phyloP scores from a whole-genome alignment of 768 basidiomycete species.

The Mycena chlorophos region DNA sequence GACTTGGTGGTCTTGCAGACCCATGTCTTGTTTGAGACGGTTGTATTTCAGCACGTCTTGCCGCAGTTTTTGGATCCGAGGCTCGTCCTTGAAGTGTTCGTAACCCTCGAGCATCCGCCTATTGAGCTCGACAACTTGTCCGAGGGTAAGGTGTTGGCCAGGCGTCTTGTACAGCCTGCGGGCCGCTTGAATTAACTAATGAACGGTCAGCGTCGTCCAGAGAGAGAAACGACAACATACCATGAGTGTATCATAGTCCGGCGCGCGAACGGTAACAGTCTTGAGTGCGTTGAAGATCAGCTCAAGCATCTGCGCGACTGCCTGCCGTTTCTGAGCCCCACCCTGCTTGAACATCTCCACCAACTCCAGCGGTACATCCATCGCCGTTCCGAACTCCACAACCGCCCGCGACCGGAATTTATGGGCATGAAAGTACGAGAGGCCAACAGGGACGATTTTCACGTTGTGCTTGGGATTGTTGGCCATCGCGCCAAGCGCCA shows the following conservation, averaged over 20 bases:
- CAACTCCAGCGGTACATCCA: conserved; percentile 88
- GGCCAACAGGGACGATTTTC: conserved; percentile 86
- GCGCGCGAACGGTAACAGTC: conserved; percentile 92
- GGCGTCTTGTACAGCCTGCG: conserved; percentile 92
- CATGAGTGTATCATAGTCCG: conserved; percentile 98
- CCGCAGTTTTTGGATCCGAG: conserved; percentile 79
- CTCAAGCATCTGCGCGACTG: conserved; percentile 85
- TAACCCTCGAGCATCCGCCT: conserved; percentile 93
- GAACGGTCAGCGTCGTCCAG: neutral
- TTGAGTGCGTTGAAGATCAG: conserved; percentile 91
- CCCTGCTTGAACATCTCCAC: conserved; percentile 91
- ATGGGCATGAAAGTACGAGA: conserved; percentile 75
- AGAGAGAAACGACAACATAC: conserved; percentile 36
- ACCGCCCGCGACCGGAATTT: conserved; percentile 96
- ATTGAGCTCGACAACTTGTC: conserved; percentile 95
- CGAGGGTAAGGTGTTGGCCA: conserved; percentile 88
- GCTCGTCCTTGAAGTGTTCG: conserved; percentile 88
- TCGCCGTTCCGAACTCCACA: conserved; percentile 90
- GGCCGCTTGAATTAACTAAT: conserved; percentile 90
- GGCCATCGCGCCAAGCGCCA: conserved; percentile 98
- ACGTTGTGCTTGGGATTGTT: conserved; percentile 83
- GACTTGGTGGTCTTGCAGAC: conserved; percentile 93
- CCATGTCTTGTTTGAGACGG: conserved; percentile 81
- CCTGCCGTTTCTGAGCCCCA: conserved; percentile 84
- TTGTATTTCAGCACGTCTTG: conserved; percentile 87